These are phyloP conservation scores for Hibiscus syriacus DNA, from an alignment of 345 rosid genomes.

Conservation along the genomic window DNA sequence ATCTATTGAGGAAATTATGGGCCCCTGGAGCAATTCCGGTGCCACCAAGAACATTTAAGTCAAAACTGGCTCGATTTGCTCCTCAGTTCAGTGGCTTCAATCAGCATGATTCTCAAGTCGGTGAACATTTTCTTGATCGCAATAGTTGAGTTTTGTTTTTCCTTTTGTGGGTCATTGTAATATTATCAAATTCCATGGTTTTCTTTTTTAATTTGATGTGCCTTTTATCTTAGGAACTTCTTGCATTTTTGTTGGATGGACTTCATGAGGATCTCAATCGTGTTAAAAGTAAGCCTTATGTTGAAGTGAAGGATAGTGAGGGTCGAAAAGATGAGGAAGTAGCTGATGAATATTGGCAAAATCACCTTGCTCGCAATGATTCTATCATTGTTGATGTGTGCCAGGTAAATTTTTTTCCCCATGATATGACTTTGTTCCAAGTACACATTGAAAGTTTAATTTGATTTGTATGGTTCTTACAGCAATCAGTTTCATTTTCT, in stretches of 20 bases:
- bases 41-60: slow-evolving; percentile 82
- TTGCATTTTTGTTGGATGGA: slow-evolving; percentile 94
- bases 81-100: slow-evolving; percentile 92
- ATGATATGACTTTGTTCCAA: slow-evolving; percentile 17
- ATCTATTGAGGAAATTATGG: slow-evolving; percentile 84
- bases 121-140: slow-evolving; percentile 26
- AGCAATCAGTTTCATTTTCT: not conserved
- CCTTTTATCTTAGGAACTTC: slow-evolving; percentile 59
- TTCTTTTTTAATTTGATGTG: slow-evolving; percentile 23
- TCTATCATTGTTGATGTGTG: slow-evolving; percentile 84
- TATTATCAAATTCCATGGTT: slow-evolving; percentile 10
- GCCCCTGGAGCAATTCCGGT: slow-evolving; percentile 85
- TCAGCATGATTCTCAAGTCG: slow-evolving; percentile 99
- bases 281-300: slow-evolving; percentile 82
- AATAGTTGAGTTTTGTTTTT: slow-evolving; percentile 12
- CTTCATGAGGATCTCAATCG: slow-evolving; percentile 97
- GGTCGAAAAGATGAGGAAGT: slow-evolving; percentile 76
- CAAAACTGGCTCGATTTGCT: slow-evolving; percentile 94
- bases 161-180: slow-evolving; percentile 11
- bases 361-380: slow-evolving; percentile 85
- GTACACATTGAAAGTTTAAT: slow-evolving; percentile 11
- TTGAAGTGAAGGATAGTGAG: slow-evolving; percentile 84
- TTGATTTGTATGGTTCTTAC: slow-evolving; percentile 4
- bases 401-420: slow-evolving; percentile 54
- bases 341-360: slow-evolving; percentile 93